These are phyloP conservation scores for Starmerella vitae DNA, from an alignment of 805 yeast species.

Conservation along the genomic window DNA sequence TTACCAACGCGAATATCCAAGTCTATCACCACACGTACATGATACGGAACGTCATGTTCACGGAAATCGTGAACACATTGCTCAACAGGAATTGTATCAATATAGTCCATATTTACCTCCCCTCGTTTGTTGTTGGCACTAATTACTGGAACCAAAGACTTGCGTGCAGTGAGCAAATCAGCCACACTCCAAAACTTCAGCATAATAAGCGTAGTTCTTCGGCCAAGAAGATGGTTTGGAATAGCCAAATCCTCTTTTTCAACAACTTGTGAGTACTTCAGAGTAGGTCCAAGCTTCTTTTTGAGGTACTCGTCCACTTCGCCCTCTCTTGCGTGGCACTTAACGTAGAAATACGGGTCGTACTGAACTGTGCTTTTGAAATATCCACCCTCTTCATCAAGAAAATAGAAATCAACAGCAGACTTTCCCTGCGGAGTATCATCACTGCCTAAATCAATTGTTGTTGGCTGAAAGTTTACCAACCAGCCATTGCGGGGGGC, in stretches of 20 bases:
- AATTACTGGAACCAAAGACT: slow-evolving; percentile 54
- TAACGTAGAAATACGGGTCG: slow-evolving; percentile 76
- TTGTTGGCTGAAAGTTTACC: slow-evolving; percentile 82
- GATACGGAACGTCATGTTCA: slow-evolving; percentile 94
- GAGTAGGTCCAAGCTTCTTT: slow-evolving; percentile 46
- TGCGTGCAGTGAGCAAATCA: slow-evolving; percentile 64
- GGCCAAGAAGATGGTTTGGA: slow-evolving; percentile 78
- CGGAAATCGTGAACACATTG: slow-evolving; percentile 63
- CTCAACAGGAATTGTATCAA: slow-evolving; percentile 21
- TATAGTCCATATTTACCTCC: slow-evolving; percentile 41
- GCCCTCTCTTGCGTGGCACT: slow-evolving; percentile 40
- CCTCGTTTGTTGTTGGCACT: slow-evolving; percentile 53
- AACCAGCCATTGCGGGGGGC: slow-evolving; percentile 76
- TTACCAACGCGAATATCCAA: slow-evolving; percentile 72
- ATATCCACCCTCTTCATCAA: slow-evolving; percentile 93
- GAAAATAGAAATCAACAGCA: slow-evolving; percentile 86
- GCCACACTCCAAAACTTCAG: slow-evolving; percentile 59
- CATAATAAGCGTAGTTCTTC: slow-evolving; percentile 48
- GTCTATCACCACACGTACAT: slow-evolving; percentile 92
- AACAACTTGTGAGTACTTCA: slow-evolving; percentile 44
- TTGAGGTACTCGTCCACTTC: slow-evolving; percentile 80
- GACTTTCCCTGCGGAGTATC: slow-evolving; percentile 49
- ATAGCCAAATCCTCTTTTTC: slow-evolving; percentile 66
- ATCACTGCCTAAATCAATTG: slow-evolving; percentile 21
- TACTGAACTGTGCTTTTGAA: slow-evolving; percentile 73